A percentile compares a stretch with the other conserved stretches of the same genome.
Conservation (phyloP, 108 stramenopile genomes). For the Bacterosira constricta region DNA sequence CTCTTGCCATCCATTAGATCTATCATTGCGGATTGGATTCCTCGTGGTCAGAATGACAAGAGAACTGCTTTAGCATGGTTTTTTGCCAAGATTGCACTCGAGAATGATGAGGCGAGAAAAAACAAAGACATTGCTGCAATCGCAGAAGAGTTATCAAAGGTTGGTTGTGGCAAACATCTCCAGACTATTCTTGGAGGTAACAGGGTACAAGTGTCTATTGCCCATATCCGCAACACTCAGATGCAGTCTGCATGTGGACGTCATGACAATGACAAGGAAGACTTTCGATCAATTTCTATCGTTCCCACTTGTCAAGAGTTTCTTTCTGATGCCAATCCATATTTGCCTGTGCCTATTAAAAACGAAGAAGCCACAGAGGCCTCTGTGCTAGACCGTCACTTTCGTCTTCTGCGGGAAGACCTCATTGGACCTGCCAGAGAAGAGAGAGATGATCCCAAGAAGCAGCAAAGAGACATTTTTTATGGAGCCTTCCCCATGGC, state of each 20-base stretch:
- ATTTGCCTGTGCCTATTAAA: slow-evolving; percentile 5
- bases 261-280: slow-evolving; percentile 18
- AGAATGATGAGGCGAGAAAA: no score
- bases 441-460: slow-evolving; percentile 12
- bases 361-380: slow-evolving; percentile 9
- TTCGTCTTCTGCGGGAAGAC: slow-evolving; percentile 12
- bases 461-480: slow-evolving; percentile 22
- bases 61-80: no score
- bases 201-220: no score
- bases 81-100: no score
- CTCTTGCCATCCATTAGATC: no score
- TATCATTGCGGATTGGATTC: no score
- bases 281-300: slow-evolving; percentile 13
- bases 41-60: no score
- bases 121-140: no score
- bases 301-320: slow-evolving; percentile 16
- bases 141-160: no score
- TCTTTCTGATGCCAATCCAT: slow-evolving; percentile 11
- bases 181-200: no score
- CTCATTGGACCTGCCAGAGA: slow-evolving; percentile 15
- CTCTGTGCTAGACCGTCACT: slow-evolving; percentile 9
- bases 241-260: background rate
- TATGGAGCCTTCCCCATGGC: slow-evolving; percentile 6
- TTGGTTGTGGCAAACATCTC: no score
- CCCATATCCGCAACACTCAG: no score